Conservation (phyloP, 306 rosid genomes). For the Comarum palustre region DNA sequence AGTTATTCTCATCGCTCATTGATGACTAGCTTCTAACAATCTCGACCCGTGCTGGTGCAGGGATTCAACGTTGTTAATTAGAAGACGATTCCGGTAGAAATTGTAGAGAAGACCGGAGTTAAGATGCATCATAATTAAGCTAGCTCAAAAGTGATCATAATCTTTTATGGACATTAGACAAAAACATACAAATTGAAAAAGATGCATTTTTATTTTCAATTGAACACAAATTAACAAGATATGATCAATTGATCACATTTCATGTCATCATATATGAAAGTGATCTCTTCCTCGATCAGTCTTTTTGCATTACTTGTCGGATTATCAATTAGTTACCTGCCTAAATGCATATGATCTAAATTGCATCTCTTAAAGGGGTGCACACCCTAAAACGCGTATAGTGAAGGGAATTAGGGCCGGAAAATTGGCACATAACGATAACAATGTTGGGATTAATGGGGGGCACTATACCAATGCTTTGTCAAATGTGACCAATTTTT, state of each 20-base stretch:
- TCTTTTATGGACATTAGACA: too few species aligned
- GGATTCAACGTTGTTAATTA: too few species aligned
- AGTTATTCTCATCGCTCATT: too few species aligned
- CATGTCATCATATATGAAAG: background rate
- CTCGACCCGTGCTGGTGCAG: too few species aligned
- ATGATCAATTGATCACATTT: background rate
- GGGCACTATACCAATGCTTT: slow-evolving; percentile 5
- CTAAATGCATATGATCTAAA: background rate
- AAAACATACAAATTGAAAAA: too few species aligned
- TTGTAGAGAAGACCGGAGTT: too few species aligned
- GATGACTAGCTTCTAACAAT: too few species aligned
- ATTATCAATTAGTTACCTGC: background rate
- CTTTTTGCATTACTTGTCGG: background rate
- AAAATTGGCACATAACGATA: background rate
- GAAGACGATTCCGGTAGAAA: too few species aligned
- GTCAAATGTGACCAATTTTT: background rate
- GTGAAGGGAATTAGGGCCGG: background rate
- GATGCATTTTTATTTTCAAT: too few species aligned
- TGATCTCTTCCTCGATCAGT: background rate
- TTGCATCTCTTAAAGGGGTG: background rate
- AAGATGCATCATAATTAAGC: too few species aligned
- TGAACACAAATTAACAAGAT: too few species aligned
- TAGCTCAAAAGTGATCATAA: too few species aligned
- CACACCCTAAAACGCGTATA: background rate
- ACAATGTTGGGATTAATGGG: slow-evolving; percentile 8